Percentiles rank a stretch among this genome's conserved stretches.
These are phyloP conservation scores for Ceratocystis huliohia DNA, from an alignment of 2,329 filamentous ascomycete species.

Conservation along the genomic window DNA sequence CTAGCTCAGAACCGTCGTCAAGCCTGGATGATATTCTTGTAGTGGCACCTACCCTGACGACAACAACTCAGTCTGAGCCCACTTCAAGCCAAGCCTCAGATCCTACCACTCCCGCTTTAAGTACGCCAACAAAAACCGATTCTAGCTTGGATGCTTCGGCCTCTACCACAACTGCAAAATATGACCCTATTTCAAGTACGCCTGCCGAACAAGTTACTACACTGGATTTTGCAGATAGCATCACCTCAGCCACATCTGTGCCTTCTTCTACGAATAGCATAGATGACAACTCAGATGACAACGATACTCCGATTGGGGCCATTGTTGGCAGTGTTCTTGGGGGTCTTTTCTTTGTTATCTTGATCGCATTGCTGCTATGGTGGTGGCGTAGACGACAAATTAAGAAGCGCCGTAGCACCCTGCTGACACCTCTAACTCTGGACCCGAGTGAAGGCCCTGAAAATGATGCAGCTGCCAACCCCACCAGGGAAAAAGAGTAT, in stretches of 20 bases:
- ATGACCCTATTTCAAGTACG: slow-evolving; percentile 1
- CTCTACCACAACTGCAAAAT: neutral
- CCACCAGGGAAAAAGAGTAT: slow-evolving; percentile 28
- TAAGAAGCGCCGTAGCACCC: slow-evolving; percentile 35
- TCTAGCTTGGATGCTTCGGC: neutral
- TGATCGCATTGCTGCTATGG: slow-evolving; percentile 40
- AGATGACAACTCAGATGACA: slow-evolving; percentile 22
- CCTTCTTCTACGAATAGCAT: neutral
- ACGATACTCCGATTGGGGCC: slow-evolving; percentile 29
- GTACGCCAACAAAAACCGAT: neutral
- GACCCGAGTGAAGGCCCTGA: slow-evolving; percentile 24
- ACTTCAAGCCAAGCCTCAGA: neutral
- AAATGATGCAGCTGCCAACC: slow-evolving; percentile 22
- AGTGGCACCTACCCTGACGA: neutral
- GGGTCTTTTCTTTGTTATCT: slow-evolving; percentile 34
- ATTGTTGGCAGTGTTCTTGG: slow-evolving; percentile 42
- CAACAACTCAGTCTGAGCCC: neutral
- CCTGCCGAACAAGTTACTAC: slow-evolving; percentile 12
- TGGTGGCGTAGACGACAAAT: slow-evolving; percentile 35
- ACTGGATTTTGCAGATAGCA: slow-evolving; percentile 8
- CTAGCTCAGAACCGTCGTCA: neutral
- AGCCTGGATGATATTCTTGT: neutral
- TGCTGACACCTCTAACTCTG: slow-evolving; percentile 37
- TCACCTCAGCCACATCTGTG: neutral
- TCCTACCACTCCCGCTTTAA: neutral